Evolutionary conservation across 2,329 filamentous ascomycete species (phyloP).

Genomic region (Triangularia verruculosa): DNA sequence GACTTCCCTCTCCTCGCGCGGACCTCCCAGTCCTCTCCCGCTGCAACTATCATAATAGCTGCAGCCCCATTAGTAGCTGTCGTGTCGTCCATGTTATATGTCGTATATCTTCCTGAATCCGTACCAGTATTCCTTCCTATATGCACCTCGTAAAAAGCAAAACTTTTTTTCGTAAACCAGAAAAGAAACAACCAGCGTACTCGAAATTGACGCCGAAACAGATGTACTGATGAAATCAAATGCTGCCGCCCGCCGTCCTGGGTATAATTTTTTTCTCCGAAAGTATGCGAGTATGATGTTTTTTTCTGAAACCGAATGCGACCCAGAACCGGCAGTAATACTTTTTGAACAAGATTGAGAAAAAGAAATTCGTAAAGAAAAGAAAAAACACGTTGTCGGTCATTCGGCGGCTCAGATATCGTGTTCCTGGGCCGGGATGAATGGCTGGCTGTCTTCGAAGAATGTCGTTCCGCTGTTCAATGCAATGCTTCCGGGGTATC

Average conservation of each 20-base stretch:
- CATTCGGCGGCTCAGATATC: not conserved
- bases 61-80: not conserved
- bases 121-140: not conserved
- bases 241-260: constrained; percentile 5
- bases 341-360: not conserved
- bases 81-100: not conserved
- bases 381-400: constrained; percentile 1
- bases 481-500: constrained; percentile 29
- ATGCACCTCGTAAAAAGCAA: constrained; percentile 12
- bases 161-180: constrained; percentile 22
- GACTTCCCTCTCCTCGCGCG: not conserved
- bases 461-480: constrained; percentile 15
- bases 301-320: not conserved
- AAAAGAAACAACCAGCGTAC: not conserved
- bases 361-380: not conserved
- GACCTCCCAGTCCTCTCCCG: not conserved
- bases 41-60: not conserved
- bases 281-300: not conserved
- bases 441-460: constrained; percentile 6
- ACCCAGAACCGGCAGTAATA: constrained; percentile 1
- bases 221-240: constrained; percentile 15
- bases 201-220: constrained; percentile 10
- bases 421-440: not conserved
- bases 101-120: not conserved
- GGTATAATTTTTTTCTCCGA: constrained; percentile 19